Conservation (phyloP, 495 filamentous ascomycete species). For the Xylaria intraflava region DNA sequence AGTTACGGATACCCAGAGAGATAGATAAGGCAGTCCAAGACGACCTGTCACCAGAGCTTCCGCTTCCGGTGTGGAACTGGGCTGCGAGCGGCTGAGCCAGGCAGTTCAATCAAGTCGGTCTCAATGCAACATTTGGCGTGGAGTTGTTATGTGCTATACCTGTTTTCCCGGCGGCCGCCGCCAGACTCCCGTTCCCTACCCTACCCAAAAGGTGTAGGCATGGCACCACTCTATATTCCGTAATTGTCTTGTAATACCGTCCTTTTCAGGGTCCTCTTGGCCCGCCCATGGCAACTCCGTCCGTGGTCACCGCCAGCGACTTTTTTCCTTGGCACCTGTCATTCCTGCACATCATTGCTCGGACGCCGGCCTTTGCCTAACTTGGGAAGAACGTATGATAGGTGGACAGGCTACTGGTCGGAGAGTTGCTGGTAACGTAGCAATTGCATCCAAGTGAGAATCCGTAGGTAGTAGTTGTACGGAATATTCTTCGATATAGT, state of each 20-base stretch:
- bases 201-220: too few relatives aligned
- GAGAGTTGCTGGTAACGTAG: too few relatives aligned
- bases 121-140: neutral
- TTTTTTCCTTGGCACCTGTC: neutral
- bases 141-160: neutral
- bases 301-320: neutral
- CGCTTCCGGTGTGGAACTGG: neutral
- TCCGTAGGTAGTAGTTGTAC: too few relatives aligned
- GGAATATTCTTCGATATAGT: too few relatives aligned
- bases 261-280: neutral
- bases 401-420: too few relatives aligned
- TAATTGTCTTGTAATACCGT: neutral
- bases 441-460: too few relatives aligned
- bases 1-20: too few relatives aligned
- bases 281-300: neutral
- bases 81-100: neutral
- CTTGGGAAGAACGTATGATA: too few relatives aligned
- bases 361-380: neutral
- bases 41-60: neutral
- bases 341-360: slow-evolving; percentile 2
- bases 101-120: neutral
- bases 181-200: too few relatives aligned
- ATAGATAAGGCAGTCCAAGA: too few relatives aligned
- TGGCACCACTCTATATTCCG: too few relatives aligned
- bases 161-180: too few relatives aligned